Percentiles rank a stretch among this genome's conserved stretches.
Evolutionary conservation across 768 basidiomycete genomes (phyloP).

Genomic region (Pholiota molesta): DNA sequence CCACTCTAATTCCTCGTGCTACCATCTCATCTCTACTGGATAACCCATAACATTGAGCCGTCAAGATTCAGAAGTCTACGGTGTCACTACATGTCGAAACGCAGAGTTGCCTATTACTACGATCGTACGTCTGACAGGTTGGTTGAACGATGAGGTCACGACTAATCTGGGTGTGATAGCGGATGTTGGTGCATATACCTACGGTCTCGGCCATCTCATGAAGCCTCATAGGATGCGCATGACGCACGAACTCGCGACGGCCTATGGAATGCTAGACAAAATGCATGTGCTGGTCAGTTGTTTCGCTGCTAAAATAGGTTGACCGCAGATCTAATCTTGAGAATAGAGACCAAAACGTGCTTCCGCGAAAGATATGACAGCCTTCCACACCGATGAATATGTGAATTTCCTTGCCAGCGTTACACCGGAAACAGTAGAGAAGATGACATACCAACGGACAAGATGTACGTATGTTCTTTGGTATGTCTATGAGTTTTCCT

Average conservation of each 20-base stretch:
- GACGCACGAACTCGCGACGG: slow-evolving; percentile 90
- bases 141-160: slow-evolving; percentile 3
- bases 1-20: not conserved
- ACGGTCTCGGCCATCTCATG: slow-evolving; percentile 90
- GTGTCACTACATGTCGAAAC: slow-evolving; percentile 57
- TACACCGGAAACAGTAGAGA: slow-evolving; percentile 88
- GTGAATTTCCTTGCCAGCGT: slow-evolving; percentile 88
- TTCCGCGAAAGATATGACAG: slow-evolving; percentile 74
- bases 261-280: slow-evolving; percentile 89
- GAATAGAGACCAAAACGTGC: slow-evolving; percentile 71
- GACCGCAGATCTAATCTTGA: not conserved
- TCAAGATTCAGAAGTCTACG: not conserved
- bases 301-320: not conserved
- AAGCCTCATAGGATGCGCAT: slow-evolving; percentile 96
- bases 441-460: slow-evolving; percentile 80
- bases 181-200: slow-evolving; percentile 75
- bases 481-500: slow-evolving; percentile 1
- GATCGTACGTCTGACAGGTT: slow-evolving; percentile 51
- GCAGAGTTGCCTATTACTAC: slow-evolving; percentile 81
- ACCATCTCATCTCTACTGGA: not conserved
- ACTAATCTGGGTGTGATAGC: slow-evolving; percentile 38
- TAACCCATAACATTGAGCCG: not conserved
- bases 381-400: slow-evolving; percentile 99
- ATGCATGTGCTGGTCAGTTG: slow-evolving; percentile 86
- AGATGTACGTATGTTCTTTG: slow-evolving; percentile 61